Conservation (phyloP, 768 basidiomycete species). For the Clathrus columnatus region DNA sequence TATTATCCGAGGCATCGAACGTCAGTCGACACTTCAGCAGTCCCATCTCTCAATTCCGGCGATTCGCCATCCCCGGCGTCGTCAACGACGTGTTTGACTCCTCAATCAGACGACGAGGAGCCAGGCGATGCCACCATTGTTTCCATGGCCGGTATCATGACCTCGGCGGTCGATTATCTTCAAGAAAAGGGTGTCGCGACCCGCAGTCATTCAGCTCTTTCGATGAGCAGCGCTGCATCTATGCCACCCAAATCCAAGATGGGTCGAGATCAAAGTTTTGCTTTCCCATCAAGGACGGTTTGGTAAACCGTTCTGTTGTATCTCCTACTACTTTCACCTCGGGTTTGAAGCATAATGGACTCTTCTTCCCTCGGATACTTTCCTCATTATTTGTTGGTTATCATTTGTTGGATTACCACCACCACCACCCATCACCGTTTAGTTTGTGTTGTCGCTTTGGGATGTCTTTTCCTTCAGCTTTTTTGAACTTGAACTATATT, state of each 20-base stretch:
- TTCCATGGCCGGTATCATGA: background rate
- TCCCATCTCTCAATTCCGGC: background rate
- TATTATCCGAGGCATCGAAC: background rate
- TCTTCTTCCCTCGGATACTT: background rate
- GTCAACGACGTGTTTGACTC: conserved; percentile 8
- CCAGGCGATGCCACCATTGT: conserved; percentile 7
- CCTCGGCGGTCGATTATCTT: background rate
- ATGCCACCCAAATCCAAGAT: conserved; percentile 2
- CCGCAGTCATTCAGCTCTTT: background rate
- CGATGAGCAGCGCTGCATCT: conserved; percentile 2
- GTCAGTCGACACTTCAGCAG: background rate
- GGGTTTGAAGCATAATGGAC: background rate
- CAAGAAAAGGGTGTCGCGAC: background rate
- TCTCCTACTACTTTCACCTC: conserved; percentile 3
- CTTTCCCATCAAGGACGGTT: conserved; percentile 5
- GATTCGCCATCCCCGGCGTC: conserved; percentile 7
- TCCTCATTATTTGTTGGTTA: background rate
- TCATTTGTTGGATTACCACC: background rate
- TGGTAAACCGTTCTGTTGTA: conserved; percentile 3
- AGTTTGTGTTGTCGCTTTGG: too few relatives aligned
- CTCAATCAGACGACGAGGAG: conserved; percentile 6
- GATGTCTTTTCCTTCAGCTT: background rate
- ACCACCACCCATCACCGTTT: background rate
- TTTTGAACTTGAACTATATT: background rate
- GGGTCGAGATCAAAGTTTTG: conserved; percentile 5